Percentiles rank a stretch among this genome's conserved stretches.
These are phyloP conservation scores for Pelargonium nanum DNA, from an alignment of 345 rosid genomes.

Conservation along the genomic window DNA sequence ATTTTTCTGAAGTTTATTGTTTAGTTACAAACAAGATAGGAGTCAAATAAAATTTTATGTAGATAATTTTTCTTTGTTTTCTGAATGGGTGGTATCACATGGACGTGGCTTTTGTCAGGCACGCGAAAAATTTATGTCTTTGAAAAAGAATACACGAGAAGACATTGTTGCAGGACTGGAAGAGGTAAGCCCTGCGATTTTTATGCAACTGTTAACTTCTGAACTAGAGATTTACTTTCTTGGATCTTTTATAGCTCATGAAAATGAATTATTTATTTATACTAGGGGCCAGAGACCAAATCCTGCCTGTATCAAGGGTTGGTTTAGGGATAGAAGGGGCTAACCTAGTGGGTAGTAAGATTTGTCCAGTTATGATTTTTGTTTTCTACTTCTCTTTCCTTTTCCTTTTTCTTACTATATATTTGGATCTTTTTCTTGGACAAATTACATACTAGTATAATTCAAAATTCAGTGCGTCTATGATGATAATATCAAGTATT, in stretches of 20 bases:
- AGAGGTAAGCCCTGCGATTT: constrained; percentile 42
- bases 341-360: not conserved
- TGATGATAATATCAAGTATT: not conserved
- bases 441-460: no score
- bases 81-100: not conserved
- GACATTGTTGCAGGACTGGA: constrained; percentile 72
- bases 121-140: constrained; percentile 74
- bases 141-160: constrained; percentile 63
- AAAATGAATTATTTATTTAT: not conserved
- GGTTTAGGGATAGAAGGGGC: not conserved
- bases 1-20: no score
- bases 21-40: not conserved
- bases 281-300: not conserved
- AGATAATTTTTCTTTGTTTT: no score
- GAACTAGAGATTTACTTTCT: not conserved
- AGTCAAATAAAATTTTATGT: not conserved
- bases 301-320: not conserved
- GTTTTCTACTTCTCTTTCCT: not conserved
- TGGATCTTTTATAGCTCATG: no score
- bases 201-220: not conserved
- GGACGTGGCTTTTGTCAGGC: constrained; percentile 33
- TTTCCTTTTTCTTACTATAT: not conserved
- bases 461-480: not conserved
- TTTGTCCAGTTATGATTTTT: not conserved
- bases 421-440: no score